Evolutionary conservation across 768 basidiomycete genomes (phyloP).

Genomic region (Agaricus sinodeliciosus): DNA sequence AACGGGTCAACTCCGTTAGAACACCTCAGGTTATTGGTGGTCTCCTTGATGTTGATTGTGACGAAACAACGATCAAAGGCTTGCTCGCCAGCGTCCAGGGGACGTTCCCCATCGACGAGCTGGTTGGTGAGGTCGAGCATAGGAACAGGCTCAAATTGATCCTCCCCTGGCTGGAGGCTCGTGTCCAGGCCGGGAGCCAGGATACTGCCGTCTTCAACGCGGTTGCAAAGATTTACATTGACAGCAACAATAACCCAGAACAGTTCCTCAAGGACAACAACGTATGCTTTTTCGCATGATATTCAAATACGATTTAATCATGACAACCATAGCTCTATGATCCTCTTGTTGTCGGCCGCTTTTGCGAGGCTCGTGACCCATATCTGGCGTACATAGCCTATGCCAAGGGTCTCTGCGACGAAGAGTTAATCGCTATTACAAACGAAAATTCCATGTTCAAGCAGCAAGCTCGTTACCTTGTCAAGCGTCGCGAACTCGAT

Average conservation of each 20-base stretch:
- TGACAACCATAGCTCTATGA: constrained; percentile 71
- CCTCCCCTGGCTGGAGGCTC: constrained; percentile 93
- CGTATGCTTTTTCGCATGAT: constrained; percentile 35
- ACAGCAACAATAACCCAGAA: constrained; percentile 98
- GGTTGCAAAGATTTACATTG: constrained; percentile 96
- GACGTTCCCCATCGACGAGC: constrained; percentile 95
- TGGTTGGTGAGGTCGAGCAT: constrained; percentile 95
- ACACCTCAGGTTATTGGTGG: constrained; percentile 98
- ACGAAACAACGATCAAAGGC: constrained; percentile 91
- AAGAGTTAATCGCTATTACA: constrained; percentile 93
- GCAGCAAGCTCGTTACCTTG: constrained; percentile 96
- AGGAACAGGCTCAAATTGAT: constrained; percentile 95
- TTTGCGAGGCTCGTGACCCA: constrained; percentile 97
- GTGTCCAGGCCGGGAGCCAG: constrained; percentile 89
- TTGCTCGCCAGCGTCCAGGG: constrained; percentile 93
- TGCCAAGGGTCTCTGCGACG: constrained; percentile 98
- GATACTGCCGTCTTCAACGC: constrained; percentile 95
- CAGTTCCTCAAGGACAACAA: constrained; percentile 98
- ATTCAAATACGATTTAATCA: neutral
- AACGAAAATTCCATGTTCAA: constrained; percentile 99
- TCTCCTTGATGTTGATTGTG: constrained; percentile 95
- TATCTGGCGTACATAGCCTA: constrained; percentile 99
- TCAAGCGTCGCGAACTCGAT: constrained; percentile 91
- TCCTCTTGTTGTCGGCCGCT: constrained; percentile 95
- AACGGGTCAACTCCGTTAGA: constrained; percentile 93